Conservation (phyloP, 2,329 filamentous ascomycete species). For the Trichophyton equinum region DNA sequence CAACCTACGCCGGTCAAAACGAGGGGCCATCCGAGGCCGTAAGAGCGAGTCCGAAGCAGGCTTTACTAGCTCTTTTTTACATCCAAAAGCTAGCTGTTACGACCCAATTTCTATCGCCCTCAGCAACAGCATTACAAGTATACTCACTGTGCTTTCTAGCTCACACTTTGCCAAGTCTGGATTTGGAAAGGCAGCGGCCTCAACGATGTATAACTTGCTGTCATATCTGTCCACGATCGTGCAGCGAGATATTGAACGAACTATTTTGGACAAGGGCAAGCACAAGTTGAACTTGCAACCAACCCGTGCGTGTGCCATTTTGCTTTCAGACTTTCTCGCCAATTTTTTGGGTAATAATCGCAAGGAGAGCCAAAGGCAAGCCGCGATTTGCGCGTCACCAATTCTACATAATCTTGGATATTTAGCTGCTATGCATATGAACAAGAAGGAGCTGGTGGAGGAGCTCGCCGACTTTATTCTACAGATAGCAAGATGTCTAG, state of each 20-base stretch:
- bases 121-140: conserved; percentile 14
- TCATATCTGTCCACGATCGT: conserved; percentile 5
- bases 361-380: not conserved
- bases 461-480: conserved; percentile 25
- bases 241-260: conserved; percentile 8
- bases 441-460: conserved; percentile 22
- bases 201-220: conserved; percentile 10
- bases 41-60: not conserved
- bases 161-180: conserved; percentile 9
- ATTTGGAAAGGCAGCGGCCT: not conserved
- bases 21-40: not conserved
- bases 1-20: conserved; percentile 1
- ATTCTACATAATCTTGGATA: conserved; percentile 19
- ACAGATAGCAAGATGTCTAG: conserved; percentile 25
- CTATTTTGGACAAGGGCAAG: not conserved
- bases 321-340: conserved; percentile 12
- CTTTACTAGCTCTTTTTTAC: not conserved
- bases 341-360: conserved; percentile 3
- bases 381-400: not conserved
- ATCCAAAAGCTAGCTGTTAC: not conserved
- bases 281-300: conserved; percentile 3
- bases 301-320: conserved; percentile 11
- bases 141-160: conserved; percentile 11
- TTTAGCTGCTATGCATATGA: conserved; percentile 20
- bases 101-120: conserved; percentile 8